Conservation (phyloP, 768 basidiomycete genomes). For the Astraeus odoratus region DNA sequence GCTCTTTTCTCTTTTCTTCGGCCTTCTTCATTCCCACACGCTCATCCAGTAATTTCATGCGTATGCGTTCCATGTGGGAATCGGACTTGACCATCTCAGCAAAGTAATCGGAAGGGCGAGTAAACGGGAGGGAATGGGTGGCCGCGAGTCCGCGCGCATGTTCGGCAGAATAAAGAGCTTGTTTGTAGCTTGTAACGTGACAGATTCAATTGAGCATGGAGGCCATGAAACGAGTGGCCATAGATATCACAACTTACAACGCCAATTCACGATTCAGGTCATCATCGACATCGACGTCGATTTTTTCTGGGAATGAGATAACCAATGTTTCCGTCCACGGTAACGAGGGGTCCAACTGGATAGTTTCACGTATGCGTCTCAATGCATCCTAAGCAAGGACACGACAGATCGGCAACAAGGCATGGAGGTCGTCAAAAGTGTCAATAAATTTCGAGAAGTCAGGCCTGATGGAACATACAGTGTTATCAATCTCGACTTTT, state of each 20-base stretch:
- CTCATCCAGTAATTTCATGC: slow-evolving; percentile 86
- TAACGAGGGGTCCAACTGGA: slow-evolving; percentile 64
- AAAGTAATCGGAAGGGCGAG: slow-evolving; percentile 89
- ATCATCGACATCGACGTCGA: slow-evolving; percentile 74
- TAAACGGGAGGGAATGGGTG: slow-evolving; percentile 77
- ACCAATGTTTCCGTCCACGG: slow-evolving; percentile 83
- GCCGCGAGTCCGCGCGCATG: slow-evolving; percentile 70
- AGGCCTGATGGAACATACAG: slow-evolving; percentile 36
- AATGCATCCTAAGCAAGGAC: slow-evolving; percentile 54
- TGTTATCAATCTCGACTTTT: slow-evolving; percentile 68
- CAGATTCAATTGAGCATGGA: not conserved
- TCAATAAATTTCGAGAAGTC: not conserved
- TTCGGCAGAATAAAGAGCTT: slow-evolving; percentile 81
- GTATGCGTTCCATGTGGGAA: slow-evolving; percentile 94
- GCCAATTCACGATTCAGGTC: slow-evolving; percentile 93
- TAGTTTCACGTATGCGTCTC: slow-evolving; percentile 71
- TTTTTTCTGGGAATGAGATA: slow-evolving; percentile 63
- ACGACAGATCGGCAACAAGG: too few relatives aligned
- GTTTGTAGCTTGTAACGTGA: slow-evolving; percentile 70
- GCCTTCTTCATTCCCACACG: slow-evolving; percentile 80
- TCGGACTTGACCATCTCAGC: slow-evolving; percentile 99
- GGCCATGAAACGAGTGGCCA: slow-evolving; percentile 1
- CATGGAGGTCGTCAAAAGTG: too few relatives aligned
- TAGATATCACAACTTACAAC: too few relatives aligned
- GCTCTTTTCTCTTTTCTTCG: slow-evolving; percentile 85